Evolutionary conservation across 768 basidiomycete genomes (phyloP), one percentile per base, ranked within the genome.

Genomic region (Pulveroboletus sp.): DNA sequence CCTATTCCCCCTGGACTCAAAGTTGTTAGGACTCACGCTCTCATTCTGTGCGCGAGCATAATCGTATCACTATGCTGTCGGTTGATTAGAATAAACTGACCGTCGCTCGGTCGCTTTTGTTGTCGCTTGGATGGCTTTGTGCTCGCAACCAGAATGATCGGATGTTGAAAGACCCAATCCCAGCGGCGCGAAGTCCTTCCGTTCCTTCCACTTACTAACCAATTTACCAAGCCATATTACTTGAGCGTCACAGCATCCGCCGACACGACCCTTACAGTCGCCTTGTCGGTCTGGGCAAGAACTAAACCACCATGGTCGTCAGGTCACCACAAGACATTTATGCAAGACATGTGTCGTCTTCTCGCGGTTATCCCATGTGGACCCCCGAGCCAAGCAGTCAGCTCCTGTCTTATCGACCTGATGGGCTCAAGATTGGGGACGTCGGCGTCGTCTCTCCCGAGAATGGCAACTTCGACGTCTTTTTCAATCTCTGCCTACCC

Each of bases 401-500:
- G 28, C 51, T 67, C 7, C 63, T 65, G 17, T 57, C 59, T 17
- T 64, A 67, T 41, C 59, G 56, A 43, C 53, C 49, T 6, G 47
- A 58, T 33, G 72, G 71, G 0, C 61, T 69, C 38, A 64, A 51
- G 27, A 70, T 73, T 36, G 73, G 73, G 2, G 73, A 74, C 45
- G 67, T 74, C 10, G 70, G 71, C 9, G 60, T 72, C n/a, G 50
- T 75, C 18, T 61, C 28, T 11, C 60, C 68, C 3, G 59, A 59
- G 14, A 54, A 62, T 43, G 73, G 72, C 41, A 55, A 53, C 7
- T 75, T 75, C 31, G 65, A 68, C 45, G 66, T 68, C 39, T 63
- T 73, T 7, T 74, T 74, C 58, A 74, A 72, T 47, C 61, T 74
- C 8, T 70, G 67, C 37, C 46, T 68, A 2, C 59, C 71, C 40